Percentiles rank a stretch among this genome's conserved stretches.
Evolutionary conservation across 805 yeast genomes (phyloP).

Genomic region (Starmerella tilneyi): DNA sequence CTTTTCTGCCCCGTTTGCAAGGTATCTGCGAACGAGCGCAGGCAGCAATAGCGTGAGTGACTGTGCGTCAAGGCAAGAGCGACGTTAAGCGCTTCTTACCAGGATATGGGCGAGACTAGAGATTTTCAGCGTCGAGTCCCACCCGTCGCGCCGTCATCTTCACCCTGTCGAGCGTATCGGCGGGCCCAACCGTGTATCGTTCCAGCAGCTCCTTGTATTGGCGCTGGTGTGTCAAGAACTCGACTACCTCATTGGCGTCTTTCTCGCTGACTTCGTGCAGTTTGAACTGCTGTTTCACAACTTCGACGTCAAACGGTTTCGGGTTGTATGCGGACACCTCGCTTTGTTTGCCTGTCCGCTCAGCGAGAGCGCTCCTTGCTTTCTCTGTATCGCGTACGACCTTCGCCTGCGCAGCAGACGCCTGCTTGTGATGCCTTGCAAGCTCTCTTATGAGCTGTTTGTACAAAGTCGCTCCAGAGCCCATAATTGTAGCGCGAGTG

Average conservation of each 20-base stretch:
- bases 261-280: slow-evolving; percentile 22
- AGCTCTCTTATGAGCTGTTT: slow-evolving; percentile 13
- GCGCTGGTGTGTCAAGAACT: slow-evolving; percentile 62
- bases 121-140: slow-evolving; percentile 47
- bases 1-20: too few relatives aligned
- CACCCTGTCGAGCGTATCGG: slow-evolving; percentile 69
- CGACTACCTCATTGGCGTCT: slow-evolving; percentile 39
- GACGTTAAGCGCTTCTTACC: too few relatives aligned
- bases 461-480: slow-evolving; percentile 34
- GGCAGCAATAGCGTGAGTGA: too few relatives aligned
- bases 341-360: slow-evolving; percentile 4
- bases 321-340: slow-evolving; percentile 7
- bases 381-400: slow-evolving; percentile 8
- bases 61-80: too few relatives aligned
- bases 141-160: slow-evolving; percentile 74
- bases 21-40: too few relatives aligned
- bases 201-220: slow-evolving; percentile 68
- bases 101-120: too few relatives aligned
- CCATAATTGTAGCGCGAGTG: slow-evolving; percentile 21
- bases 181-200: slow-evolving; percentile 70
- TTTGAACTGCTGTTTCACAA: slow-evolving; percentile 49
- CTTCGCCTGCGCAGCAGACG: slow-evolving; percentile 13
- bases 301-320: slow-evolving; percentile 26
- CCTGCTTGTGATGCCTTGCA: slow-evolving; percentile 12
- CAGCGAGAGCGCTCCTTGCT: slow-evolving; percentile 4